Conservation (phyloP, 2,329 filamentous ascomycete species). For the Xylaria multiplex region DNA sequence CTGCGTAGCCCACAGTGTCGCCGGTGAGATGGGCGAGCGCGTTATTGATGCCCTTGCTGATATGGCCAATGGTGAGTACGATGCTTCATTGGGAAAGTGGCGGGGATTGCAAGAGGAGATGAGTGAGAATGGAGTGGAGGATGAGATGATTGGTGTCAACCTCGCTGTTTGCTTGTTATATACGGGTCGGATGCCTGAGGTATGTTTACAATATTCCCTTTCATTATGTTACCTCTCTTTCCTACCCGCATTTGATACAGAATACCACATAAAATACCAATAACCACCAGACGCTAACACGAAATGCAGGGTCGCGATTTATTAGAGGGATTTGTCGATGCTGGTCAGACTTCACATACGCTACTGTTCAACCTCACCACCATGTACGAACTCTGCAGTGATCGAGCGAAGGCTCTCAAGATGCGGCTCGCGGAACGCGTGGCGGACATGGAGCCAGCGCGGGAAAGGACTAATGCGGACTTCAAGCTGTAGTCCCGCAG, state of each 20-base stretch:
- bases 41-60: slow-evolving; percentile 75
- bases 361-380: slow-evolving; percentile 90
- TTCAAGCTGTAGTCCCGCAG: slow-evolving; percentile 73
- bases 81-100: slow-evolving; percentile 72
- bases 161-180: slow-evolving; percentile 87
- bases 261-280: neutral
- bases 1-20: slow-evolving; percentile 54
- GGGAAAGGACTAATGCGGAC: slow-evolving; percentile 77
- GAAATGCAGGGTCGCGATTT: slow-evolving; percentile 67
- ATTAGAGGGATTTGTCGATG: slow-evolving; percentile 72
- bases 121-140: slow-evolving; percentile 53
- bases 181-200: slow-evolving; percentile 77
- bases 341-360: slow-evolving; percentile 76
- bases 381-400: slow-evolving; percentile 90
- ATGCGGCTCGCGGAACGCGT: slow-evolving; percentile 74
- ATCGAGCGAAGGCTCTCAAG: slow-evolving; percentile 77
- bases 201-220: slow-evolving; percentile 50
- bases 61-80: slow-evolving; percentile 81
- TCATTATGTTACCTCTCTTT: neutral
- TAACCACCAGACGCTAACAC: neutral
- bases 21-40: slow-evolving; percentile 48
- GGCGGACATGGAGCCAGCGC: slow-evolving; percentile 65
- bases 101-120: slow-evolving; percentile 59
- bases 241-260: neutral
- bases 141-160: slow-evolving; percentile 83